phyloP scores from a whole-genome alignment of 2,329 filamentous ascomycete genomes.

The Dichotomopilus funicola region DNA sequence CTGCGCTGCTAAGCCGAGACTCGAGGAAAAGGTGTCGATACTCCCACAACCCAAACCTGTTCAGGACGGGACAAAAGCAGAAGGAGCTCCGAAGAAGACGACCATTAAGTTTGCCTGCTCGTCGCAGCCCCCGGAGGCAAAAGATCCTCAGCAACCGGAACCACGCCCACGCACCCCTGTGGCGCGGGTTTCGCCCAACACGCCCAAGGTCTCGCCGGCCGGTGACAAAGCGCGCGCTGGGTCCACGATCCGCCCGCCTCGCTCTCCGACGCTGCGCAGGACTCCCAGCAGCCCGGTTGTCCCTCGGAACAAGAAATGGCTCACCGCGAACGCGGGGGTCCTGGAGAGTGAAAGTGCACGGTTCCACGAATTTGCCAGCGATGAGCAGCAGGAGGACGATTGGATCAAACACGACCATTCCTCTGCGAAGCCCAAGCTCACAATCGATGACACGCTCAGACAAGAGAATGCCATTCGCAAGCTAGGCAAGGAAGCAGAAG shows the following conservation, averaged over 20 bases:
- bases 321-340: slow-evolving; percentile 45
- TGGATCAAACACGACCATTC: slow-evolving; percentile 72
- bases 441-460: slow-evolving; percentile 79
- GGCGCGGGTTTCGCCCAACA: slow-evolving; percentile 18
- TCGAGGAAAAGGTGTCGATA: slow-evolving; percentile 37
- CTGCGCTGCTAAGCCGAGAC: slow-evolving; percentile 60
- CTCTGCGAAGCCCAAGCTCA: slow-evolving; percentile 63
- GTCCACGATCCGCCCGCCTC: slow-evolving; percentile 22
- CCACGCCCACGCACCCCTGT: slow-evolving; percentile 16
- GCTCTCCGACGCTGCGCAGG: slow-evolving; percentile 31
- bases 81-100: slow-evolving; percentile 44
- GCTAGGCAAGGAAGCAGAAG: slow-evolving; percentile 82
- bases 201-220: slow-evolving; percentile 27
- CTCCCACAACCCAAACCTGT: slow-evolving; percentile 30
- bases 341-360: slow-evolving; percentile 50
- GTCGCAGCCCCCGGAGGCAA: slow-evolving; percentile 41
- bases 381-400: slow-evolving; percentile 74
- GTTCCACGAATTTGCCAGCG: slow-evolving; percentile 91
- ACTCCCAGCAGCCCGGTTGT: slow-evolving; percentile 34
- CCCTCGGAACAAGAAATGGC: slow-evolving; percentile 39
- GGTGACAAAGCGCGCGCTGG: slow-evolving; percentile 26
- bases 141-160: slow-evolving; percentile 9
- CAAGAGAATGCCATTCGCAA: slow-evolving; percentile 87
- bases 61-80: slow-evolving; percentile 28
- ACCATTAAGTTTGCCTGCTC: slow-evolving; percentile 73